These are phyloP conservation scores for Aspergillus panamensis DNA, from an alignment of 495 filamentous ascomycete genomes.

Conservation along the genomic window DNA sequence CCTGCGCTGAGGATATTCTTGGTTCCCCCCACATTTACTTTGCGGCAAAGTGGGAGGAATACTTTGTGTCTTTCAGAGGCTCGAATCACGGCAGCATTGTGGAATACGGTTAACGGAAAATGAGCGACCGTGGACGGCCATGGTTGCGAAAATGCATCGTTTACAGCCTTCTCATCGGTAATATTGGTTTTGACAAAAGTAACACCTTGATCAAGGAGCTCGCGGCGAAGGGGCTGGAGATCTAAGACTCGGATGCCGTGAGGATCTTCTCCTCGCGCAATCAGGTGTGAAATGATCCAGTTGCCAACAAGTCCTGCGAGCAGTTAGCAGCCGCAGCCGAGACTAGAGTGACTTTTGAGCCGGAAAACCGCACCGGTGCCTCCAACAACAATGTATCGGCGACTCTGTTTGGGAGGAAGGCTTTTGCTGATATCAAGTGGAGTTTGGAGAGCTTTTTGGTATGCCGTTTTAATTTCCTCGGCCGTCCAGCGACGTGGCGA, in stretches of 20 bases:
- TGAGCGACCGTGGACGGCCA: conserved; percentile 45
- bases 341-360: conserved; percentile 20
- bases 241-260: conserved; percentile 54
- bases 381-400: conserved; percentile 57
- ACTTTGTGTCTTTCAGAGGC: conserved; percentile 45
- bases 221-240: conserved; percentile 40
- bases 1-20: conserved; percentile 48
- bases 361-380: conserved; percentile 48
- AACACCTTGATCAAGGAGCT: conserved; percentile 40
- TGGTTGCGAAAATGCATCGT: conserved; percentile 46
- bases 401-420: conserved; percentile 50
- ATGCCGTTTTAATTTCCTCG: conserved; percentile 46
- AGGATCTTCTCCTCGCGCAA: conserved; percentile 51
- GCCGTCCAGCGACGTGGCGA: conserved; percentile 53
- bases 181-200: conserved; percentile 52
- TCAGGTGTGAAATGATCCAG: conserved; percentile 52
- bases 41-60: conserved; percentile 42
- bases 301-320: conserved; percentile 51
- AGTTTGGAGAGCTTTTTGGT: conserved; percentile 40
- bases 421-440: conserved; percentile 48
- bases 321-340: conserved; percentile 37
- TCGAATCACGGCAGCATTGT: conserved; percentile 53
- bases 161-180: conserved; percentile 41
- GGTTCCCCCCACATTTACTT: conserved; percentile 56
- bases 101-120: conserved; percentile 54